A percentile compares a stretch with the other conserved stretches of the same genome.
These are phyloP conservation scores for Diaporthe sp. DNA, from an alignment of 2,329 filamentous ascomycete species.

Conservation along the genomic window DNA sequence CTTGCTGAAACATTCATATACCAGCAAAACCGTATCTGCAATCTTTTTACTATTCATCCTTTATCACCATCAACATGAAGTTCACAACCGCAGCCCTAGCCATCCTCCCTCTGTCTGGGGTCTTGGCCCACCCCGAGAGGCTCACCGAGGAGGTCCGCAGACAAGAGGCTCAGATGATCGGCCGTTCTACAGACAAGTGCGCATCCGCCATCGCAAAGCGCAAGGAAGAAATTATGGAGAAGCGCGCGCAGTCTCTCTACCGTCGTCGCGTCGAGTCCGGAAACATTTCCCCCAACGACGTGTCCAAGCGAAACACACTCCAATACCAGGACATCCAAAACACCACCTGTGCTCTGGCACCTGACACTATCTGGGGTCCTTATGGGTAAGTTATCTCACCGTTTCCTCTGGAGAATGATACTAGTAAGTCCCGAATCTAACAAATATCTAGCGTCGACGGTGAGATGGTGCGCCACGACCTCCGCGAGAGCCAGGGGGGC, in stretches of 20 bases:
- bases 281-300: constrained; percentile 11
- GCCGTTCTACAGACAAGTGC: constrained; percentile 27
- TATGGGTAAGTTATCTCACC: neutral
- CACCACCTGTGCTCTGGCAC: constrained; percentile 21
- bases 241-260: constrained; percentile 22
- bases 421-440: neutral
- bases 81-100: constrained; percentile 5
- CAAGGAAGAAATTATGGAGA: constrained; percentile 26
- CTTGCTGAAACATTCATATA: neutral
- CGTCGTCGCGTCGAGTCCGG: constrained; percentile 24
- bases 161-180: constrained; percentile 18
- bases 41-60: neutral
- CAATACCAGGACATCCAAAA: constrained; percentile 32
- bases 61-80: constrained; percentile 8
- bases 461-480: constrained; percentile 55
- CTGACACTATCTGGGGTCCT: constrained; percentile 29
- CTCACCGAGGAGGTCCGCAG: constrained; percentile 7
- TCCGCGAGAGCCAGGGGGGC: constrained; percentile 54
- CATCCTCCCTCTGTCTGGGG: neutral
- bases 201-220: constrained; percentile 18
- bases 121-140: constrained; percentile 8
- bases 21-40: neutral
- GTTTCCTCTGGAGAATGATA: neutral
- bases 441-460: constrained; percentile 25
- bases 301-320: constrained; percentile 25